Percentiles rank a stretch among this genome's conserved stretches.
These are phyloP conservation scores for Massarina eburnea DNA, from an alignment of 2,329 filamentous ascomycete genomes.

Conservation along the genomic window DNA sequence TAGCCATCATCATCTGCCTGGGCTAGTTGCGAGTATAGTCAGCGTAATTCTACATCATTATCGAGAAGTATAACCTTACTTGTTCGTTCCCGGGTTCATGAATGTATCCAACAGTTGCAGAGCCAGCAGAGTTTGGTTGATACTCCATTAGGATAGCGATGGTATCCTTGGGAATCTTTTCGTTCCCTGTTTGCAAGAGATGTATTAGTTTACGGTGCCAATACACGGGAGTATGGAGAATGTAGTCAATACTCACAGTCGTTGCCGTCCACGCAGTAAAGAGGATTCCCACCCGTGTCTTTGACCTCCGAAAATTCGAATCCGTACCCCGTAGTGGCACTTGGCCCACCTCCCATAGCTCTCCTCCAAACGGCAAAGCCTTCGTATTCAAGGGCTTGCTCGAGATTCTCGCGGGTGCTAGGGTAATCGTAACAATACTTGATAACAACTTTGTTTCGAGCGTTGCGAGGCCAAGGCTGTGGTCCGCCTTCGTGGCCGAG, in stretches of 20 bases:
- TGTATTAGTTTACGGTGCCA: no score
- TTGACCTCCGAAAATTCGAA: not conserved
- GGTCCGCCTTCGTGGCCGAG: conserved; percentile 1
- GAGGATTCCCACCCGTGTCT: not conserved
- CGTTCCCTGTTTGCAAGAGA: no score
- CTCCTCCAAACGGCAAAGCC: conserved; percentile 1
- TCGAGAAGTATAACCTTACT: not conserved
- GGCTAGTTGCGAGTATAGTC: not conserved
- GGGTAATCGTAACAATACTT: not conserved
- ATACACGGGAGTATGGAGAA: no score
- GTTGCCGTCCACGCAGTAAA: not conserved
- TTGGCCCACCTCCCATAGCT: not conserved
- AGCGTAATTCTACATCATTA: not conserved
- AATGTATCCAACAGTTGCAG: not conserved
- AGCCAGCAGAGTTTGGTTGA: not conserved
- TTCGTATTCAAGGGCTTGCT: not conserved
- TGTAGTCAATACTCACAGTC: no score
- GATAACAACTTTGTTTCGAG: conserved; percentile 1
- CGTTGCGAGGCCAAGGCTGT: conserved; percentile 1
- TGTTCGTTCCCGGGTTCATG: not conserved
- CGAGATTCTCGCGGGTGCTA: not conserved
- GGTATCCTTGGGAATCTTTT: not conserved
- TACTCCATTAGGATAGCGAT: not conserved
- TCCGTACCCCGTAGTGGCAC: not conserved
- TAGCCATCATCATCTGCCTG: not conserved